phyloP scores from a whole-genome alignment of 805 yeast genomes.

The Starmerella sirachaensis region DNA sequence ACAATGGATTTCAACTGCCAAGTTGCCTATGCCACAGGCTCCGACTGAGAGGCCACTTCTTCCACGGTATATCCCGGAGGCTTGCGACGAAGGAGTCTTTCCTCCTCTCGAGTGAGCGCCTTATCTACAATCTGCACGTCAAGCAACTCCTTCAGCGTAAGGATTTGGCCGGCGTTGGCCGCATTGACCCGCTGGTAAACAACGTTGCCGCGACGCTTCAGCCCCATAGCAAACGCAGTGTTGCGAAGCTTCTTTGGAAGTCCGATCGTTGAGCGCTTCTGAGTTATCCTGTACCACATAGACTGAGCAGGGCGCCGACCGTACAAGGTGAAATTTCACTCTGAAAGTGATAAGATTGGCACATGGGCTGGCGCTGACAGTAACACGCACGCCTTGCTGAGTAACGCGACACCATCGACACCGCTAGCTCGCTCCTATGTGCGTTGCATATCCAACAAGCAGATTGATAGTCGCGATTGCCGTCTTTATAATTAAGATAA shows the following conservation, averaged over 20 bases:
- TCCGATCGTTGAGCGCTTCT: conserved; percentile 74
- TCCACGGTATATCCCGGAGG: conserved; percentile 28
- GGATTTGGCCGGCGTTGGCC: conserved; percentile 72
- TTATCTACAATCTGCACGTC: conserved; percentile 61
- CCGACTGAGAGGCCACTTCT: neutral
- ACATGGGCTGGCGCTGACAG: too few relatives aligned
- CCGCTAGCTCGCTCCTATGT: too few relatives aligned
- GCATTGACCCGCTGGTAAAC: conserved; percentile 65
- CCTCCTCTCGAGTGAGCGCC: conserved; percentile 39
- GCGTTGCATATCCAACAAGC: too few relatives aligned
- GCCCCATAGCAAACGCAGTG: conserved; percentile 61
- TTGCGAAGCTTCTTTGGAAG: conserved; percentile 56
- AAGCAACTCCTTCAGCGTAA: conserved; percentile 74
- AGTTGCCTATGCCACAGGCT: too few relatives aligned
- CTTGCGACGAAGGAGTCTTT: conserved; percentile 24
- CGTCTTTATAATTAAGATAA: too few relatives aligned
- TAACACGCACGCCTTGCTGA: too few relatives aligned
- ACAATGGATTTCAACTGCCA: too few relatives aligned
- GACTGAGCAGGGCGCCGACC: neutral
- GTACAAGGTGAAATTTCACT: conserved; percentile 8
- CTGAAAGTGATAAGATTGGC: too few relatives aligned
- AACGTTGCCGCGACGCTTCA: conserved; percentile 58
- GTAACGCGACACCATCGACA: too few relatives aligned
- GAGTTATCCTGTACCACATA: conserved; percentile 43
- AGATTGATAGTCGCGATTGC: too few relatives aligned